A percentile compares a stretch with the other conserved stretches of the same genome.
Conservation (phyloP, 768 basidiomycete genomes). For the Boletus subparvulus region DNA sequence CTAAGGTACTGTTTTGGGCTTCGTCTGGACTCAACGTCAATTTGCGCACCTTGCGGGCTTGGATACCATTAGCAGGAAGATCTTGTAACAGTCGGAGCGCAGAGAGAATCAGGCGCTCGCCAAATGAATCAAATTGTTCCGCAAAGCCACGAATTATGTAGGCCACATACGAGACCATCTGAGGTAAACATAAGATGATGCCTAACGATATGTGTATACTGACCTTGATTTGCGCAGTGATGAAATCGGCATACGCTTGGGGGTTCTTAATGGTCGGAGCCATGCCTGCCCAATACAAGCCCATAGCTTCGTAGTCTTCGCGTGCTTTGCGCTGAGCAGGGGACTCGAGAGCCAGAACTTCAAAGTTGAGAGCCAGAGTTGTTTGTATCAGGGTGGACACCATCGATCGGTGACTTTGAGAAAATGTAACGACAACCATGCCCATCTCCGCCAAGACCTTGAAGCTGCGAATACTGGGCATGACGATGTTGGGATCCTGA, state of each 20-base stretch:
- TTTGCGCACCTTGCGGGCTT: slow-evolving; percentile 68
- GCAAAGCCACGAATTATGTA: slow-evolving; percentile 76
- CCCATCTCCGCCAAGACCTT: slow-evolving; percentile 94
- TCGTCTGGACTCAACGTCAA: not conserved
- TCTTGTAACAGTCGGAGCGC: slow-evolving; percentile 90
- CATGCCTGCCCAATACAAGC: slow-evolving; percentile 80
- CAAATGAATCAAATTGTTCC: slow-evolving; percentile 69
- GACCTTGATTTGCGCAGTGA: slow-evolving; percentile 90
- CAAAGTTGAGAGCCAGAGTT: slow-evolving; percentile 76
- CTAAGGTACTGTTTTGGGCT: slow-evolving; percentile 37
- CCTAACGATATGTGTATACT: not conserved
- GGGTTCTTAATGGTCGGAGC: slow-evolving; percentile 72
- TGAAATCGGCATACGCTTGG: slow-evolving; percentile 75
- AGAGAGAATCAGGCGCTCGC: slow-evolving; percentile 76
- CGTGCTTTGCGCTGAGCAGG: slow-evolving; percentile 79
- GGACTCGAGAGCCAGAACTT: slow-evolving; percentile 74
- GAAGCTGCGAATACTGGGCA: slow-evolving; percentile 82
- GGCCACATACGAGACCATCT: slow-evolving; percentile 91
- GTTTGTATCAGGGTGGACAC: slow-evolving; percentile 65
- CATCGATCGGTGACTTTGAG: slow-evolving; percentile 72
- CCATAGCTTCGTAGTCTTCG: slow-evolving; percentile 78
- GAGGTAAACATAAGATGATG: slow-evolving; percentile 7
- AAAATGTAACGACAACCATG: slow-evolving; percentile 86
- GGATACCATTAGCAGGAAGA: slow-evolving; percentile 82
- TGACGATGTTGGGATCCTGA: slow-evolving; percentile 55